phyloP scores from a whole-genome alignment of 495 filamentous ascomycete genomes.

The Podospora fimiseda region DNA sequence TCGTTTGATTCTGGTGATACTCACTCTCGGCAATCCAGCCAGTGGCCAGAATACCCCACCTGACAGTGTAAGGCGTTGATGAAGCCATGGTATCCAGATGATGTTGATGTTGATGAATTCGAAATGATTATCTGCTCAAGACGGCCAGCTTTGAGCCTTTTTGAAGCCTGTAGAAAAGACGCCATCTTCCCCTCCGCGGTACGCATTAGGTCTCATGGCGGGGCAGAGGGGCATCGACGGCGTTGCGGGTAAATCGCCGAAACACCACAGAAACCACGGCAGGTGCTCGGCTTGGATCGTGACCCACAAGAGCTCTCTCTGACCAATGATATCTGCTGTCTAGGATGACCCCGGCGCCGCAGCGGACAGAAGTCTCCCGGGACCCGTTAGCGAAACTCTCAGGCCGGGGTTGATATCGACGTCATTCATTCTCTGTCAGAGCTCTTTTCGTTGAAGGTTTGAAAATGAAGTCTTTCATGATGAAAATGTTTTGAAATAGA shows the following conservation, averaged over 20 bases:
- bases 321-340: background rate
- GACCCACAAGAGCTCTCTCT: background rate
- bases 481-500: no score
- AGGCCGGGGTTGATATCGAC: background rate
- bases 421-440: background rate
- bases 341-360: background rate
- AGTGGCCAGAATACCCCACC: conserved; percentile 81
- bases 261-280: conserved; percentile 11
- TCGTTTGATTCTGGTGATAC: conserved; percentile 15
- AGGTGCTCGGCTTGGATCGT: conserved; percentile 5
- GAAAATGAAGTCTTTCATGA: background rate
- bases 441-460: background rate
- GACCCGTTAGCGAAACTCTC: conserved; percentile 10
- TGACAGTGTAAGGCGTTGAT: conserved; percentile 50
- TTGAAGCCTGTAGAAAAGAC: no score
- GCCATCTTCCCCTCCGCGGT: conserved; percentile 8
- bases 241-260: conserved; percentile 27
- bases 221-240: conserved; percentile 16
- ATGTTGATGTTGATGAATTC: background rate
- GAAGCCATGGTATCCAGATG: conserved; percentile 30
- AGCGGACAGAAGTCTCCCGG: conserved; percentile 13
- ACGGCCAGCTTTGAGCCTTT: conserved; percentile 2
- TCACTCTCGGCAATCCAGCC: conserved; percentile 71
- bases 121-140: background rate
- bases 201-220: conserved; percentile 12